These are phyloP conservation scores for Penicillium oxalicum DNA, from an alignment of 2,329 filamentous ascomycete species.

Conservation along the genomic window DNA sequence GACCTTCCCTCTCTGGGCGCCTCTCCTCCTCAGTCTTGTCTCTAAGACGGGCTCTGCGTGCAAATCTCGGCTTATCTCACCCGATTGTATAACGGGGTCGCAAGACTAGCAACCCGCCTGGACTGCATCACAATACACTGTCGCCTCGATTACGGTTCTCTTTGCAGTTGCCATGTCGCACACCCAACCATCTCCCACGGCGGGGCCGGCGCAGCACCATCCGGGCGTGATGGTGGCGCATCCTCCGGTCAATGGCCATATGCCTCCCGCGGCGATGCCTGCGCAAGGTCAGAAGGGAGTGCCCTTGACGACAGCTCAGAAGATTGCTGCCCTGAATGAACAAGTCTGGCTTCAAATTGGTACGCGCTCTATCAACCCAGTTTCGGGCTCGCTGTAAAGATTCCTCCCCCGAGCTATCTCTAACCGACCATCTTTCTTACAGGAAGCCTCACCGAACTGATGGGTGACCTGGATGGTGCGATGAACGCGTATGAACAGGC, in stretches of 20 bases:
- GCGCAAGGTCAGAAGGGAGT: slow-evolving; percentile 50
- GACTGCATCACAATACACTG: slow-evolving; percentile 18
- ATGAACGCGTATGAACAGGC: slow-evolving; percentile 88
- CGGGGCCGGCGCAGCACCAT: slow-evolving; percentile 63
- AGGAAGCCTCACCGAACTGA: slow-evolving; percentile 81
- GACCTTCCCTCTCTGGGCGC: too few relatives aligned
- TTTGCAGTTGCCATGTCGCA: slow-evolving; percentile 56
- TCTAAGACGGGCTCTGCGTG: background rate
- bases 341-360: slow-evolving; percentile 87
- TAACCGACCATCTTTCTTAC: slow-evolving; percentile 12
- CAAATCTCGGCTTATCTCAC: background rate
- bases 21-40: background rate
- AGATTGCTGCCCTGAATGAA: slow-evolving; percentile 75
- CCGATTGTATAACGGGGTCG: slow-evolving; percentile 32
- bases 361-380: slow-evolving; percentile 42
- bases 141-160: slow-evolving; percentile 4
- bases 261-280: slow-evolving; percentile 46
- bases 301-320: slow-evolving; percentile 62
- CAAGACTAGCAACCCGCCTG: slow-evolving; percentile 8
- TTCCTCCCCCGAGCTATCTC: background rate
- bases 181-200: slow-evolving; percentile 74
- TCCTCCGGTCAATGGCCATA: slow-evolving; percentile 46
- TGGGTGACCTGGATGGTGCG: slow-evolving; percentile 83
- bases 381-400: background rate
- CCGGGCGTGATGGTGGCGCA: slow-evolving; percentile 27